Conservation (phyloP, 257 asterid genomes). For the Ocimum tenuiflorum region DNA sequence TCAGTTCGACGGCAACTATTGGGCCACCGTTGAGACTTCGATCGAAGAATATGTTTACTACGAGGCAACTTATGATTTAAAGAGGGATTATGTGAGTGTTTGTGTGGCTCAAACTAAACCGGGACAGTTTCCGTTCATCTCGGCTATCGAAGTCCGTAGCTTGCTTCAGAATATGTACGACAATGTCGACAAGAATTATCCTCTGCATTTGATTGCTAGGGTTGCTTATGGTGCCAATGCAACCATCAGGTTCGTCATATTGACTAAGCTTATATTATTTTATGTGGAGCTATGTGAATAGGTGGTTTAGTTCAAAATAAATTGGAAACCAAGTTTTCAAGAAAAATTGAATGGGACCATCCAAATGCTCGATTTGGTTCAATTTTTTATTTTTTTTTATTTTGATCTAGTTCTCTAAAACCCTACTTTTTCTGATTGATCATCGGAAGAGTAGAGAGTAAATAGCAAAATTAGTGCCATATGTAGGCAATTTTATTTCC, state of each 20-base stretch:
- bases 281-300: too few relatives aligned
- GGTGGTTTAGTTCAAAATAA: too few relatives aligned
- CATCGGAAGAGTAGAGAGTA: too few relatives aligned
- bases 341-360: too few relatives aligned
- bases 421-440: too few relatives aligned
- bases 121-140: slow-evolving; percentile 52
- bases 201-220: slow-evolving; percentile 14
- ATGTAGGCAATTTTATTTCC: too few relatives aligned
- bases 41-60: slow-evolving; percentile 10
- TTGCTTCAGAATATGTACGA: slow-evolving; percentile 30
- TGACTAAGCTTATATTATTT: too few relatives aligned
- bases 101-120: slow-evolving; percentile 52
- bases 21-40: slow-evolving; percentile 36
- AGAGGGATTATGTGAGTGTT: slow-evolving; percentile 23
- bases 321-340: too few relatives aligned
- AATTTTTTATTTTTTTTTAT: too few relatives aligned
- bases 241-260: slow-evolving; percentile 20
- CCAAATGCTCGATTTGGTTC: too few relatives aligned
- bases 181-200: background rate
- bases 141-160: slow-evolving; percentile 49
- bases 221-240: slow-evolving; percentile 20
- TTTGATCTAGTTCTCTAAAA: too few relatives aligned
- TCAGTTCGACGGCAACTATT: slow-evolving; percentile 49
- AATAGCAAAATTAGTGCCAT: too few relatives aligned
- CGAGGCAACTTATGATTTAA: slow-evolving; percentile 39